Percentiles rank a stretch among this genome's conserved stretches.
These are phyloP conservation scores for Cercospora citrullina DNA, from an alignment of 2,329 filamentous ascomycete genomes.

Conservation along the genomic window DNA sequence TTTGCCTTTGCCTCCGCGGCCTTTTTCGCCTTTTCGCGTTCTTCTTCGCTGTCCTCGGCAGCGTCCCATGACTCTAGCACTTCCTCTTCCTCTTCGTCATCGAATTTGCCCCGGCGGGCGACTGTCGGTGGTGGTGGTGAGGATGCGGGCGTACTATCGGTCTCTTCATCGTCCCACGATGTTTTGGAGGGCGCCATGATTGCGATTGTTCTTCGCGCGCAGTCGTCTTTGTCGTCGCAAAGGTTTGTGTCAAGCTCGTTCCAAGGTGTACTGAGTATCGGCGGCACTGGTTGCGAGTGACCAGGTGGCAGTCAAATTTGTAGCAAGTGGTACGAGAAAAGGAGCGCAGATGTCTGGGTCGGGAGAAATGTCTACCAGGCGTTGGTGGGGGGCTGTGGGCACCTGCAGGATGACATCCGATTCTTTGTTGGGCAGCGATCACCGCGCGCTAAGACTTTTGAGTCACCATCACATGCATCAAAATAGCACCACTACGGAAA, in stretches of 20 bases:
- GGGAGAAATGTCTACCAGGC: conserved; percentile 6
- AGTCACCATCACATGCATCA: conserved; percentile 7
- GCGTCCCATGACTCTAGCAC: conserved; percentile 97
- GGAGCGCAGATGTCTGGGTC: conserved; percentile 2
- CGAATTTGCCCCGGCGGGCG: conserved; percentile 68
- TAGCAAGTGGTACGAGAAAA: background rate
- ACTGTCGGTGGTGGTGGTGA: conserved; percentile 50
- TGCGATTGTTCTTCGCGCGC: conserved; percentile 31
- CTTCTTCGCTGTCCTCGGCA: conserved; percentile 92
- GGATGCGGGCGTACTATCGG: conserved; percentile 51
- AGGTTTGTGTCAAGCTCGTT: background rate
- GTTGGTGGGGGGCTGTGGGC: background rate
- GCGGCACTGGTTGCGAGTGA: background rate
- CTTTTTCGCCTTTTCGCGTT: conserved; percentile 92
- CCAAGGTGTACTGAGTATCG: background rate
- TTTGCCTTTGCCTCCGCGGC: conserved; percentile 83
- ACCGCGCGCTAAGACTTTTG: conserved; percentile 6
- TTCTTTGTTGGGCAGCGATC: conserved; percentile 9
- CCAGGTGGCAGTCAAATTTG: background rate
- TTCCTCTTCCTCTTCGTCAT: conserved; percentile 87
- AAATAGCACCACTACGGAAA: background rate
- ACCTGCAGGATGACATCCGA: conserved; percentile 7
- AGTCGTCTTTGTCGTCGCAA: conserved; percentile 11
- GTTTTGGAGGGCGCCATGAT: conserved; percentile 39
- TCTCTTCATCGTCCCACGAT: conserved; percentile 55